phyloP scores from a whole-genome alignment of 495 filamentous ascomycete species.

The Podospora fimiseda region DNA sequence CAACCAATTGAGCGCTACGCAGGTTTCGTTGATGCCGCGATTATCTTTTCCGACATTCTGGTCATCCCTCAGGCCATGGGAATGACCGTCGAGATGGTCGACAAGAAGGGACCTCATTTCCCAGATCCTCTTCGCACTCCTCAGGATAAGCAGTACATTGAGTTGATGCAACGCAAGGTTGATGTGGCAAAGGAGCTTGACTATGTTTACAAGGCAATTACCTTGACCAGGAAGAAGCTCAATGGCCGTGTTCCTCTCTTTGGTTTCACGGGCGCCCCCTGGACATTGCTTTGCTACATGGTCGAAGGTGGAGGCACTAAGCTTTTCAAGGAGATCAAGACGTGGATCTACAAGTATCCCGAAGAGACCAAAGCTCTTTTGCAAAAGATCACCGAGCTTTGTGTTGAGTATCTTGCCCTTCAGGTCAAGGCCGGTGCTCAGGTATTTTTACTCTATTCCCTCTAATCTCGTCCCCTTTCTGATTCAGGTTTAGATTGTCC shows the following conservation, averaged over 20 bases:
- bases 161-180: constrained; percentile 68
- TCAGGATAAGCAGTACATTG: constrained; percentile 70
- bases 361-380: constrained; percentile 71
- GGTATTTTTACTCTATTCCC: no score
- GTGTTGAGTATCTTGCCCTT: constrained; percentile 85
- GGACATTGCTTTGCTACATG: constrained; percentile 98
- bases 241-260: constrained; percentile 83
- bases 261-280: constrained; percentile 96
- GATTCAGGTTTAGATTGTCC: constrained; percentile 62
- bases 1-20: constrained; percentile 89
- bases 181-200: constrained; percentile 77
- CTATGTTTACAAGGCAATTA: constrained; percentile 95
- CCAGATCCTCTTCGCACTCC: constrained; percentile 74
- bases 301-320: constrained; percentile 94
- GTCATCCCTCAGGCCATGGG: constrained; percentile 97
- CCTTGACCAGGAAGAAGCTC: constrained; percentile 81
- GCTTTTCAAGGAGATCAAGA: constrained; percentile 84
- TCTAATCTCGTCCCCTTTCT: neutral
- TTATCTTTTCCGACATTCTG: constrained; percentile 98
- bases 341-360: constrained; percentile 89
- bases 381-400: constrained; percentile 85
- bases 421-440: constrained; percentile 90
- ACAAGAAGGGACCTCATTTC: constrained; percentile 92
- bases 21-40: constrained; percentile 89
- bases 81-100: constrained; percentile 94